A percentile compares a stretch with the other conserved stretches of the same genome.
phyloP scores from a whole-genome alignment of 805 yeast genomes.

The Saccharomycopsis sp. region DNA sequence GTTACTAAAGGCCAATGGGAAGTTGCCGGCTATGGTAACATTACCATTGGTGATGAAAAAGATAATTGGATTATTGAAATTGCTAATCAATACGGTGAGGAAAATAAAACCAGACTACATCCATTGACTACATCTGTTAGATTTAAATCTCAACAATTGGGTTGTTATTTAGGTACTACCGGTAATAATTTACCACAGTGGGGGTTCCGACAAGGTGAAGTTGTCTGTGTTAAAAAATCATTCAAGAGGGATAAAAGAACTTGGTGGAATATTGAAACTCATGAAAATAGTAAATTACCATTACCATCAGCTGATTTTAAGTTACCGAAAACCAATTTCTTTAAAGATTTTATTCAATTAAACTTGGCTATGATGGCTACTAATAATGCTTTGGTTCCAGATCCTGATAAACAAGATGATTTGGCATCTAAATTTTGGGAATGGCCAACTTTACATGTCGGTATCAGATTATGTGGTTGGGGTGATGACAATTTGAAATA shows the following conservation, averaged over 20 bases:
- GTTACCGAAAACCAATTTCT: slow-evolving; percentile 68
- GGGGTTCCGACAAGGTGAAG: slow-evolving; percentile 99
- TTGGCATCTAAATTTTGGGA: slow-evolving; percentile 76
- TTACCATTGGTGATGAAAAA: slow-evolving; percentile 56
- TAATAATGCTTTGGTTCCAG: slow-evolving; percentile 76
- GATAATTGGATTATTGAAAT: slow-evolving; percentile 77
- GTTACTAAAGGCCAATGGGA: slow-evolving; percentile 48
- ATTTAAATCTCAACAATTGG: slow-evolving; percentile 56
- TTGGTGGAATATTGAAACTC: slow-evolving; percentile 83
- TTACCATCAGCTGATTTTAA: slow-evolving; percentile 53
- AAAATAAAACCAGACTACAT: slow-evolving; percentile 51
- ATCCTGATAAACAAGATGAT: slow-evolving; percentile 63
- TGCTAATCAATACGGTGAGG: slow-evolving; percentile 49
- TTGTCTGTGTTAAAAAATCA: slow-evolving; percentile 65
- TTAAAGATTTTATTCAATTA: slow-evolving; percentile 67
- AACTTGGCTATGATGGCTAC: slow-evolving; percentile 87
- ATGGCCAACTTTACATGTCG: slow-evolving; percentile 77
- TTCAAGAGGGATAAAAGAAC: slow-evolving; percentile 73
- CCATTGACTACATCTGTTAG: slow-evolving; percentile 83
- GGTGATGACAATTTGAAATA: slow-evolving; percentile 49
- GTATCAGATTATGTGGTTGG: slow-evolving; percentile 76
- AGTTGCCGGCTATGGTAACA: slow-evolving; percentile 69
- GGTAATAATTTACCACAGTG: slow-evolving; percentile 83
- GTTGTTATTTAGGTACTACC: slow-evolving; percentile 81
- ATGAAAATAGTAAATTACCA: slow-evolving; percentile 52